Evolutionary conservation across 2,329 filamentous ascomycete species (phyloP).

Genomic region (Fusarium bulbicola): DNA sequence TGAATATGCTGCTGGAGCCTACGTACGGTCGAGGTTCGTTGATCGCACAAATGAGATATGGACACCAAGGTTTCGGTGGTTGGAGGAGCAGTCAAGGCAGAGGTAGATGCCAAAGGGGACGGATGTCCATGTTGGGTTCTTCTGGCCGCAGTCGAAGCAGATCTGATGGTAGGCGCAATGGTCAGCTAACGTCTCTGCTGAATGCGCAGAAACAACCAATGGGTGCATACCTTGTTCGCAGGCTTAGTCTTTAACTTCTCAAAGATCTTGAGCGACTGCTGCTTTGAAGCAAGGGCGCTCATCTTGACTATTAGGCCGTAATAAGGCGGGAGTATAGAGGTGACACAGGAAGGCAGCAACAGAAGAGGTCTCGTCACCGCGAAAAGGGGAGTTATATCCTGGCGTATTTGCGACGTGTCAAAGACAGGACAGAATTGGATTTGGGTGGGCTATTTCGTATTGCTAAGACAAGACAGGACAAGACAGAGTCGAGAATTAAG

Average conservation of each 20-base stretch:
- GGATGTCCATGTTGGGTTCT: slow-evolving; percentile 98
- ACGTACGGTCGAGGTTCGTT: slow-evolving; percentile 96
- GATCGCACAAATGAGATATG: slow-evolving; percentile 99
- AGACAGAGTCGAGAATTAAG: slow-evolving; percentile 44
- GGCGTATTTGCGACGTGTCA: slow-evolving; percentile 28
- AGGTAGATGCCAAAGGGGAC: slow-evolving; percentile 98
- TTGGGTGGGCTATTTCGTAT: slow-evolving; percentile 5
- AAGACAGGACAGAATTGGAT: slow-evolving; percentile 25
- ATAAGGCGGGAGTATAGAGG: slow-evolving; percentile 7
- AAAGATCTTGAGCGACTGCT: slow-evolving; percentile 96
- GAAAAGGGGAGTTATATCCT: slow-evolving; percentile 1
- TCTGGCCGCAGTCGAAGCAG: slow-evolving; percentile 98
- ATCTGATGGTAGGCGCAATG: slow-evolving; percentile 62
- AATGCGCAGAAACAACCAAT: neutral
- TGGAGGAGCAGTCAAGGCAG: slow-evolving; percentile 95
- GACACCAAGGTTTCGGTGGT: slow-evolving; percentile 96
- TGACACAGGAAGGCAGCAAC: slow-evolving; percentile 3
- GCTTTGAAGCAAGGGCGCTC: slow-evolving; percentile 82
- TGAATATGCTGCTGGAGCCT: slow-evolving; percentile 4
- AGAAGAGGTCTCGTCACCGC: neutral
- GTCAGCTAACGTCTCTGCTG: slow-evolving; percentile 12
- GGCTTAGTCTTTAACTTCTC: slow-evolving; percentile 95
- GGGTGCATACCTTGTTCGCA: slow-evolving; percentile 82
- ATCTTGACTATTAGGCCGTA: slow-evolving; percentile 55
- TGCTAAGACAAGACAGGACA: slow-evolving; percentile 24